Evolutionary conservation across 2,329 filamentous ascomycete genomes (phyloP).

Genomic region (Arachnopeziza araneosa): DNA sequence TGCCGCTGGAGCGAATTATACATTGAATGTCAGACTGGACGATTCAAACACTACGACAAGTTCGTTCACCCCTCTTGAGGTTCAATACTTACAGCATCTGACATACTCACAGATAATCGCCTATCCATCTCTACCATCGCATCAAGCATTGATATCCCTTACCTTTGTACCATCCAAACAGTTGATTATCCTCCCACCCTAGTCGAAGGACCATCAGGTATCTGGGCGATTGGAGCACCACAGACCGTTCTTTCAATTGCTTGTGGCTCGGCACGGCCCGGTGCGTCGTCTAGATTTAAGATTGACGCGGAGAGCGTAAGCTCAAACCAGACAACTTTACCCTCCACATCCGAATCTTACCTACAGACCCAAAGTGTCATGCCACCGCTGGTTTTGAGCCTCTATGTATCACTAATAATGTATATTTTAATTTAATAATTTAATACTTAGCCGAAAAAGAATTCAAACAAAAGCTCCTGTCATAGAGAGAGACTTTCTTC

Average conservation of each 20-base stretch:
- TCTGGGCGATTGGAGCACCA: not conserved
- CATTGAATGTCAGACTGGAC: conserved; percentile 20
- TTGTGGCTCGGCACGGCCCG: not conserved
- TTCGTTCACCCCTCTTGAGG: not conserved
- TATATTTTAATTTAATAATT: too few species aligned
- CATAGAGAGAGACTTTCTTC: too few species aligned
- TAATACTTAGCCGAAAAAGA: too few species aligned
- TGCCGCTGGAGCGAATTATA: conserved; percentile 22
- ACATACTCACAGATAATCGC: conserved; percentile 16
- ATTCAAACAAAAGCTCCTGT: too few species aligned
- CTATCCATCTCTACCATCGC: conserved; percentile 10
- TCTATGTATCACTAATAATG: too few species aligned
- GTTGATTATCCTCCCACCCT: conserved; percentile 22
- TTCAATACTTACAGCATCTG: not conserved
- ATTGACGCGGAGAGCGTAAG: too few species aligned
- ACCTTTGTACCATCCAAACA: conserved; percentile 19
- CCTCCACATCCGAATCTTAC: too few species aligned
- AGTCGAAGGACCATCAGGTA: conserved; percentile 14
- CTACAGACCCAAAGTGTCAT: too few species aligned
- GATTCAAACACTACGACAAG: conserved; percentile 11
- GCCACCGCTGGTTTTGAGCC: too few species aligned
- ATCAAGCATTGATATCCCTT: conserved; percentile 6
- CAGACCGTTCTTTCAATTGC: not conserved
- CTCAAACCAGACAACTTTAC: too few species aligned
- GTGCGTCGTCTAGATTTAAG: too few species aligned